Percentiles rank a stretch among this genome's conserved stretches.
These are phyloP conservation scores for Penicillium goetzii DNA, from an alignment of 495 filamentous ascomycete genomes.

Conservation along the genomic window DNA sequence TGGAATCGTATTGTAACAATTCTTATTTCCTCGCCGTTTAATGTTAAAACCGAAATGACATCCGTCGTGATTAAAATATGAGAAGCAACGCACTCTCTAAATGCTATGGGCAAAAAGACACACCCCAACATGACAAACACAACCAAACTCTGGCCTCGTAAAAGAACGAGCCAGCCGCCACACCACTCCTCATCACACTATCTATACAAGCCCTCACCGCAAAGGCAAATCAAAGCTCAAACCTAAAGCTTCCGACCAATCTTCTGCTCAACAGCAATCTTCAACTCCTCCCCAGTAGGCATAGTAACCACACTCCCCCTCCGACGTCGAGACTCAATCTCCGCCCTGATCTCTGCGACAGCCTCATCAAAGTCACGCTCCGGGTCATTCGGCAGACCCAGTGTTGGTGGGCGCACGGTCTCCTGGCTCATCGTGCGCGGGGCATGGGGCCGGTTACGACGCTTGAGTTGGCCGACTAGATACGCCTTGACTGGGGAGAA, in stretches of 20 bases:
- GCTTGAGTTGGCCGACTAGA: constrained; percentile 62
- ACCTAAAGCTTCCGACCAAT: constrained; percentile 44
- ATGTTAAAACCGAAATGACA: background rate
- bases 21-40: background rate
- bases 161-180: background rate
- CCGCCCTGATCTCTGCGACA: constrained; percentile 71
- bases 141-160: background rate
- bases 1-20: background rate
- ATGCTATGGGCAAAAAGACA: background rate
- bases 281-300: constrained; percentile 52
- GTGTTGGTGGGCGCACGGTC: constrained; percentile 54
- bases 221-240: background rate
- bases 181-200: constrained; percentile 8
- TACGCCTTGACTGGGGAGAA: constrained; percentile 74
- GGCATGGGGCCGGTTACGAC: constrained; percentile 49
- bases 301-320: constrained; percentile 55
- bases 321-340: constrained; percentile 63
- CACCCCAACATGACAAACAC: background rate
- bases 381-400: constrained; percentile 81
- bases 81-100: background rate
- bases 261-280: constrained; percentile 50
- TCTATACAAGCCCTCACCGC: background rate
- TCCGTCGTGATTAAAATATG: background rate
- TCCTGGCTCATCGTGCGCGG: constrained; percentile 37
- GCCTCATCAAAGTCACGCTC: constrained; percentile 78